Evolutionary conservation across 169 alveolate species (phyloP).

Genomic region (Eimeria acervulina): DNA sequence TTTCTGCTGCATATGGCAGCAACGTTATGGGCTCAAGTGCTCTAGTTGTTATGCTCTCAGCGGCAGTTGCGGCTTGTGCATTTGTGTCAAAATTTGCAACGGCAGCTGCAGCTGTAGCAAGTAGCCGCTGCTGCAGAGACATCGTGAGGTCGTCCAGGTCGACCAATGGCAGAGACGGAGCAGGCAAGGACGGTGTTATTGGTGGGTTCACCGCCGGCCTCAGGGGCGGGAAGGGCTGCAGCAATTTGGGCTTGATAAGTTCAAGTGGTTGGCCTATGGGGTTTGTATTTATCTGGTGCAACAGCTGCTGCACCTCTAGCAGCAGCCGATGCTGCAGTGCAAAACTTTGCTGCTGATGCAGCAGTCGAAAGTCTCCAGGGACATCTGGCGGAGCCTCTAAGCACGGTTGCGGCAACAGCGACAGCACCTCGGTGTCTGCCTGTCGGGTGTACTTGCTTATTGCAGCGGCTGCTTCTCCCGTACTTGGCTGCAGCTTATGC

Average conservation of each 20-base stretch:
- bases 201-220: conserved; percentile 63
- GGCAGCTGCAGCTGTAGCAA: conserved; percentile 59
- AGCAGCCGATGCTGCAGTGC: conserved; percentile 47
- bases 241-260: conserved; percentile 31
- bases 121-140: conserved; percentile 41
- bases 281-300: conserved; percentile 39
- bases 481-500: conserved; percentile 58
- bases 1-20: neutral
- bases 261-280: conserved; percentile 52
- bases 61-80: neutral
- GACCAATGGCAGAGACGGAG: conserved; percentile 5
- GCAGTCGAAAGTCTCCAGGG: conserved; percentile 38
- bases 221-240: conserved; percentile 60
- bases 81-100: neutral
- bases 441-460: conserved; percentile 48
- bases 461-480: conserved; percentile 56
- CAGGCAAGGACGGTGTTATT: neutral
- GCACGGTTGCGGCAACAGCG: conserved; percentile 59
- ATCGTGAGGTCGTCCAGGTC: conserved; percentile 38
- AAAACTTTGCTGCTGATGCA: conserved; percentile 59
- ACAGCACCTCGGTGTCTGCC: conserved; percentile 37
- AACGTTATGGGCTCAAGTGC: neutral
- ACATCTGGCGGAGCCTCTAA: conserved; percentile 53
- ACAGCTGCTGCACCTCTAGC: conserved; percentile 41
- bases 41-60: neutral